Base-by-base conservation (phyloP, 345 rosid genomes). In the Brassica cretica region DNA sequence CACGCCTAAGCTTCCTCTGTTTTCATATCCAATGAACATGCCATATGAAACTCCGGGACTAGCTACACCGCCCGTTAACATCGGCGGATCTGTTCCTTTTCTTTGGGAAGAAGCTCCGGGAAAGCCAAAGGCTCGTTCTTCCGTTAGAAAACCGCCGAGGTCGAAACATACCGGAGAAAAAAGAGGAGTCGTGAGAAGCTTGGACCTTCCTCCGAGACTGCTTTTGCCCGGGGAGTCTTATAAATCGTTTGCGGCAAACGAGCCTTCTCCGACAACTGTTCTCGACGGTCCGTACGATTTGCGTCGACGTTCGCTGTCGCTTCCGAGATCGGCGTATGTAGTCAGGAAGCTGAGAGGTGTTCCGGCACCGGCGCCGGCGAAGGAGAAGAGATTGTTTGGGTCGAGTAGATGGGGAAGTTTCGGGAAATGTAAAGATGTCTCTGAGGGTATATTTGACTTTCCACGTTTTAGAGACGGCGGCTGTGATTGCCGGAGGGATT, bases 41-140 rank as follows among this genome's bases (percentile, higher is more conserved):
- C 60, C 49, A 15, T 66, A 64, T 0, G 86, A 86, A 79, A 60
- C 87, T 8, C 78, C 89, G 1, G 89, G 87, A 8, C 44, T 53
- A 81, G 61, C 72, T 27, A 87, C 98, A 12, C 90, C 97, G 5
- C 98, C 97, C 7, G 72, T 89, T 64, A 80, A 86, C 18, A 33
- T 83, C 53, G 72, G 70, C 3, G 96, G 83, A 44, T 85, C 97
- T 19, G 68, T 94, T 27, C 98, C 98, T 7, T 94, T 94, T 59
- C 82, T 74, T 67, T 94, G 98, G 97, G 98, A 94, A 76, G 97
- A 92, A 81, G 97, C 86, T 8, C 98, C 97, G 0, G 98, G 98
- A 8, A 88, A 82, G 89, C 97, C 98, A 9, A 88, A 82, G 89
- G 97, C 98, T 9, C 87, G 79, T 19, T 74, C 69, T 64, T 71